Percentiles rank a stretch among this genome's conserved stretches.
phyloP scores from a whole-genome alignment of 805 yeast species.

The Ogataea henricii region DNA sequence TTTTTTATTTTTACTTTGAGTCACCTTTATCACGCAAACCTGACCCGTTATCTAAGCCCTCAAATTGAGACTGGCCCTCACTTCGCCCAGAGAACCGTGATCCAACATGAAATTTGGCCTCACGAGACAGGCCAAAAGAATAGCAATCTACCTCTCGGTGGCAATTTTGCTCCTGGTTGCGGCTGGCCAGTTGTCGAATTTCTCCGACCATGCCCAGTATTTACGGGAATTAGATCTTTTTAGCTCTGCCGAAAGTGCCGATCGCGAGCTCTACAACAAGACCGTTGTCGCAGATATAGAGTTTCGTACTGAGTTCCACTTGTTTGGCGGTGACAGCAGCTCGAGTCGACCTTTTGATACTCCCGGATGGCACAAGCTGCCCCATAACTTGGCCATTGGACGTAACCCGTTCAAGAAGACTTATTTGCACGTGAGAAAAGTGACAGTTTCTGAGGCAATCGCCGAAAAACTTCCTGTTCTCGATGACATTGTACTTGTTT shows the following conservation, averaged over 20 bases:
- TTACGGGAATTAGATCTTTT: background rate
- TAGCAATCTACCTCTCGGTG: slow-evolving; percentile 7
- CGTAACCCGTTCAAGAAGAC: slow-evolving; percentile 12
- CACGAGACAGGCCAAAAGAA: background rate
- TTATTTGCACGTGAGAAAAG: slow-evolving; percentile 17
- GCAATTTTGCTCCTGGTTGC: background rate
- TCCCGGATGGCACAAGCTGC: slow-evolving; percentile 20
- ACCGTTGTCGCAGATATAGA: slow-evolving; percentile 21
- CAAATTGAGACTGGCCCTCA: too few species aligned
- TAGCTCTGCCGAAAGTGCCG: background rate
- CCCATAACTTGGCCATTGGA: slow-evolving; percentile 22
- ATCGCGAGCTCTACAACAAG: background rate
- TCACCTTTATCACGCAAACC: too few species aligned
- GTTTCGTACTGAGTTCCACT: slow-evolving; percentile 12
- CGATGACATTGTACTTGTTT: slow-evolving; percentile 4
- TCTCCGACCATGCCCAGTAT: background rate
- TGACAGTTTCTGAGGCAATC: slow-evolving; percentile 5
- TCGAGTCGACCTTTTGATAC: background rate
- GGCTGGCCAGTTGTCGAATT: background rate
- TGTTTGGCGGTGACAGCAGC: slow-evolving; percentile 9
- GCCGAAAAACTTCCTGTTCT: slow-evolving; percentile 18
- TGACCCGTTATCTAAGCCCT: too few species aligned
- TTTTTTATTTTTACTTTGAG: too few species aligned
- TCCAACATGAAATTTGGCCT: too few species aligned
- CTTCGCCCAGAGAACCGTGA: too few species aligned